These are phyloP conservation scores for Daldinia childiae DNA, from an alignment of 495 filamentous ascomycete species.

Conservation along the genomic window DNA sequence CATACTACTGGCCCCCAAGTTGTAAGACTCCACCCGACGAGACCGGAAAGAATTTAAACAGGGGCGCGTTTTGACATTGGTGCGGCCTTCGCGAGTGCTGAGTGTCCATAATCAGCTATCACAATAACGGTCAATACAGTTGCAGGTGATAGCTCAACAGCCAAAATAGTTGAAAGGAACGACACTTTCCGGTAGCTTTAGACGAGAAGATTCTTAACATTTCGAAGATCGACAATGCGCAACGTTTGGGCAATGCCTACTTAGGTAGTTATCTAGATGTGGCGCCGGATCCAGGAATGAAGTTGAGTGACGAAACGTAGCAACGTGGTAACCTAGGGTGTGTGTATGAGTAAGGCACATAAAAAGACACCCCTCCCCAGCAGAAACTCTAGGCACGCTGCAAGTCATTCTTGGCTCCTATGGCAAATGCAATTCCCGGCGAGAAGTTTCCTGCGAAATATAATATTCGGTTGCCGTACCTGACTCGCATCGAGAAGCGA, in stretches of 20 bases:
- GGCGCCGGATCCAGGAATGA: slow-evolving; percentile 15
- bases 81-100: slow-evolving; percentile 13
- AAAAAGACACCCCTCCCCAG: slow-evolving; percentile 33
- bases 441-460: slow-evolving; percentile 29
- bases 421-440: slow-evolving; percentile 44
- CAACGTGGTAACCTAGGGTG: slow-evolving; percentile 25
- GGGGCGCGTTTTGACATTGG: slow-evolving; percentile 30
- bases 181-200: slow-evolving; percentile 37
- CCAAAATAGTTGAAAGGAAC: slow-evolving; percentile 31
- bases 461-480: slow-evolving; percentile 31
- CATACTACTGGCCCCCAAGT: slow-evolving; percentile 51
- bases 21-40: slow-evolving; percentile 50
- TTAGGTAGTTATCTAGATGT: slow-evolving; percentile 17
- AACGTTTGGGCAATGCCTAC: slow-evolving; percentile 13
- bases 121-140: slow-evolving; percentile 11
- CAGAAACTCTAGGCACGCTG: slow-evolving; percentile 32
- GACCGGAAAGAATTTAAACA: slow-evolving; percentile 52
- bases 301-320: slow-evolving; percentile 37
- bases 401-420: slow-evolving; percentile 40
- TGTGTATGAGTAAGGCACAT: slow-evolving; percentile 26
- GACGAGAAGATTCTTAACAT: slow-evolving; percentile 28
- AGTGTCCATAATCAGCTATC: slow-evolving; percentile 18
- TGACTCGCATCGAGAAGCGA: slow-evolving; percentile 25
- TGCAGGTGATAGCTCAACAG: slow-evolving; percentile 1
- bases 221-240: slow-evolving; percentile 30